Evolutionary conservation across 306 rosid genomes (phyloP), one percentile per base, ranked within the genome.

Genomic region (Oemleria cerasiformis): DNA sequence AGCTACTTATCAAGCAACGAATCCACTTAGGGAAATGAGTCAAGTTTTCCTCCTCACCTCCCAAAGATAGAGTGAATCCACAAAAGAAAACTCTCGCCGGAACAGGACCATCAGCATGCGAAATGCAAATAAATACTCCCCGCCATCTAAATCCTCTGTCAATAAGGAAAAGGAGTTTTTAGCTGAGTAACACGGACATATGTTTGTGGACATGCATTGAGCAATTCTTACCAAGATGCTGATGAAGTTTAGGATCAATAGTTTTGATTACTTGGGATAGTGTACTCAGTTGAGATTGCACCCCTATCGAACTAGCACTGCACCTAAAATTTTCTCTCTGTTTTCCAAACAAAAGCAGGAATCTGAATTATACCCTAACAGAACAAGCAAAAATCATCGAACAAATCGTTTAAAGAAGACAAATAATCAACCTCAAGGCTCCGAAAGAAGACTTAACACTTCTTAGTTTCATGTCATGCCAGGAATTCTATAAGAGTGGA

Each of bases 41-140:
- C 66, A 21, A 75, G 58, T 34, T 78, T 70, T 34, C 76, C 45
- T 77, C 73, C 82, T 86, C 83, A 93, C 97, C 96, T 93, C 96
- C 98, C 98, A 93, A 67, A 93, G 96, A 81, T 93, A 93, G 81
- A 93, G 74, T 34, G 97, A 77, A 75, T 93, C 97, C 48, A 91
- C 91, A 47, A 93, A 93, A 76, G 96, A 91, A 77, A 90, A 91
- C 81, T 93, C 98, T 91, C 98, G 77, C 43, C 98, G 89, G 81
- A 93, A 93, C 84, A 93, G 96, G 63, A 91, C 98, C 98, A 91
- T 91, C 80, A 93, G 80, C 98, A 91, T 93, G 73, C 98, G 97
- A 79, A 93, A 87, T 48, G 98, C 97, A 81, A 93, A 93, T 72
- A 93, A 86, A 80, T 93, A 93, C 72, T 93, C 92, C 74, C 98